Base-by-base conservation (phyloP, 345 rosid genomes). In the Eucalyptus leucophloia region DNA sequence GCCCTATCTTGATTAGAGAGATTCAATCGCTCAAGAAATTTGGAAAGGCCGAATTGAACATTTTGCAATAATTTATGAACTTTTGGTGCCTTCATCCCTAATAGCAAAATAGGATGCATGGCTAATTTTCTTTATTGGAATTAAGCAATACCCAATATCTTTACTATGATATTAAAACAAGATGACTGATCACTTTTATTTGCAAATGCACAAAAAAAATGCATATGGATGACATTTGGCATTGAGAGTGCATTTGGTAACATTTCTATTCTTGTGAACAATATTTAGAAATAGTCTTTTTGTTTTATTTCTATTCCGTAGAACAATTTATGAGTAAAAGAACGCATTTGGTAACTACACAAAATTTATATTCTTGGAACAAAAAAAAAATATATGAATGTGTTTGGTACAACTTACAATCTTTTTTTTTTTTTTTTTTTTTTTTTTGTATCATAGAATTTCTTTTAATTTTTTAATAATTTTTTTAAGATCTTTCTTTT, bases 331-430 rank as follows among this genome's bases (percentile, higher is more conserved):
- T 53, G 1, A 53, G 4, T 53, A 53, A 53, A 19, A 53, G 1
- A 18, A 7, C 1, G 10, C 0, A 0, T 19, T 53, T 53, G 24
- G 0, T 53, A 50, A 50, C 21, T 53, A 53, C 1, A 3, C 10
- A 53, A 1, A 7, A 53, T 7, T 0, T 8, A 0, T 50, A 53
- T 53, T 53, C 24, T 53, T 1, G 0, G 0, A 19, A 19, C 19
- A 7, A 1, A 53, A 53, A 53, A 53, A 53, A 0, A 53, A 19
- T 53, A 19, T 53, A 19, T 4, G 2, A 53, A 53, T 53, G 56
- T 8, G 2, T 53, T 2, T 3, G 0, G 5, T 19, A 53, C 24
- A 53, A 53, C 0, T 7, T 8, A 47, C 49, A 47, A 45, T 45
- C 9, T 45, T 47, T 11, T 47, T 42, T 6, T 50, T 53, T 45